Evolutionary conservation across 2,329 filamentous ascomycete genomes (phyloP).

Genomic region (Incumbomyces delicatus): DNA sequence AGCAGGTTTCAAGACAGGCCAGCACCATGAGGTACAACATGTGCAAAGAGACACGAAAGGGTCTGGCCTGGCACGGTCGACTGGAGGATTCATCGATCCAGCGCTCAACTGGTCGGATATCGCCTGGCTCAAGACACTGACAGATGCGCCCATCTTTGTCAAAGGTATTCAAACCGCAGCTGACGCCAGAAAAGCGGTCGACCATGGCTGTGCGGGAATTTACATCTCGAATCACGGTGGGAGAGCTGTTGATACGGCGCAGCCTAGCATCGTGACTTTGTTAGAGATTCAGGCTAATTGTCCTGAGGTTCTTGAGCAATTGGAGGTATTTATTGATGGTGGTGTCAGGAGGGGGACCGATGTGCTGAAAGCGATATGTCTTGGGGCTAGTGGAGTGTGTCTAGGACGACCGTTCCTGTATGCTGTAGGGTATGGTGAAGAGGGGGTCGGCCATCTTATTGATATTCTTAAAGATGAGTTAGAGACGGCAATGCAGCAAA

Average conservation of each 20-base stretch:
- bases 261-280: slow-evolving; percentile 47
- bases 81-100: slow-evolving; percentile 39
- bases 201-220: slow-evolving; percentile 44
- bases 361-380: slow-evolving; percentile 44
- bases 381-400: slow-evolving; percentile 46
- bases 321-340: slow-evolving; percentile 47
- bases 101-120: slow-evolving; percentile 46
- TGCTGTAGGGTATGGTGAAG: slow-evolving; percentile 44
- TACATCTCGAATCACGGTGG: slow-evolving; percentile 51
- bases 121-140: slow-evolving; percentile 41
- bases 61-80: slow-evolving; percentile 35
- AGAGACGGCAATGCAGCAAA: slow-evolving; percentile 56
- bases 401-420: slow-evolving; percentile 46
- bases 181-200: slow-evolving; percentile 43
- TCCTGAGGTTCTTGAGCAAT: slow-evolving; percentile 27
- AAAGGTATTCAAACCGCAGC: slow-evolving; percentile 50
- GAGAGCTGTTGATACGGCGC: slow-evolving; percentile 38
- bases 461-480: slow-evolving; percentile 48
- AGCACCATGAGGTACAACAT: slow-evolving; percentile 3
- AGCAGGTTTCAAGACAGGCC: slow-evolving; percentile 6
- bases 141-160: slow-evolving; percentile 43
- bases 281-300: slow-evolving; percentile 50
- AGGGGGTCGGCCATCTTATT: slow-evolving; percentile 41
- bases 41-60: slow-evolving; percentile 42
- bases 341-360: slow-evolving; percentile 46